Evolutionary conservation across 331 rosid species (phyloP).

Genomic region (Ulmus americana): DNA sequence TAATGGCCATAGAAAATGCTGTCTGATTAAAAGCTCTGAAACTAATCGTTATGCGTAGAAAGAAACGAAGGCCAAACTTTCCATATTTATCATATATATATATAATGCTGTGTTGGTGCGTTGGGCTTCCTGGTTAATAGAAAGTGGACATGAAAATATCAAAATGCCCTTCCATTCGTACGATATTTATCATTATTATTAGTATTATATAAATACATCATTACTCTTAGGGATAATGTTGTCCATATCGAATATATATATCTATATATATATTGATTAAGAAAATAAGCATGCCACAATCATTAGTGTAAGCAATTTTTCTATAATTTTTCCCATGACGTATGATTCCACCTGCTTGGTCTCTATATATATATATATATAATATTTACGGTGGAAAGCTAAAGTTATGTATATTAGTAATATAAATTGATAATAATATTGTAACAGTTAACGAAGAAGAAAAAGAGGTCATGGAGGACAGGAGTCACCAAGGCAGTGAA

Average conservation of each 20-base stretch:
- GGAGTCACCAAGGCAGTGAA: slow-evolving; percentile 7
- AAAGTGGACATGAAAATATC: slow-evolving; percentile 1
- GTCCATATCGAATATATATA: neutral
- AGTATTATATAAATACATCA: neutral
- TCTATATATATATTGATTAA: neutral
- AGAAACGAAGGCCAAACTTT: neutral
- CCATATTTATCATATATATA: neutral
- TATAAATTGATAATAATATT: neutral
- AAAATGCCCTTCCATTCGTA: neutral
- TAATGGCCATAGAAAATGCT: slow-evolving; percentile 6
- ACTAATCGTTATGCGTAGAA: neutral
- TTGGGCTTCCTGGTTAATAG: neutral
- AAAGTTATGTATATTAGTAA: neutral
- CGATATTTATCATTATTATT: neutral
- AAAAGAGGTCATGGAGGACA: slow-evolving; percentile 10
- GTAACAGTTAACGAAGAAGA: neutral
- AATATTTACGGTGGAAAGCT: slow-evolving; percentile 13
- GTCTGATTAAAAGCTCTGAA: neutral
- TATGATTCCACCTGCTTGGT: slow-evolving; percentile 18
- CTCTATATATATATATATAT: neutral
- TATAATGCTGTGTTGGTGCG: neutral
- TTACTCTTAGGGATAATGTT: slow-evolving; percentile 1
- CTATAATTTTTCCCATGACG: neutral
- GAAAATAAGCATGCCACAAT: slow-evolving; percentile 2
- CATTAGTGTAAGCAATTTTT: slow-evolving; percentile 2